These are phyloP conservation scores for Hyaloraphidium curvatum DNA, from an alignment of 192 early-diverging fungal genomes.

Conservation along the genomic window DNA sequence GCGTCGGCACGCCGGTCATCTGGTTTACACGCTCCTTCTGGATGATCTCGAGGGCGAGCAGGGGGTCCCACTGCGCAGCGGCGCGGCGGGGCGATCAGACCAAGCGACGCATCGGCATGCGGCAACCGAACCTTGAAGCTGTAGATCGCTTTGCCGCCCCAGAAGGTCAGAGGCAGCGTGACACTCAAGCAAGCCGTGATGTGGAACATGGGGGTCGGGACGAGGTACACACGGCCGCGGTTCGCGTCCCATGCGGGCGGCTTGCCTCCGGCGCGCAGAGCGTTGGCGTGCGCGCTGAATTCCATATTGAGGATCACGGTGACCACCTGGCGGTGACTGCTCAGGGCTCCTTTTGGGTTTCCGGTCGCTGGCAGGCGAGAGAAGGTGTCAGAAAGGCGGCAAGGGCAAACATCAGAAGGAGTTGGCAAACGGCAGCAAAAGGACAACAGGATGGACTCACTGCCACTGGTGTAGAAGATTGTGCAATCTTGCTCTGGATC, in stretches of 20 bases:
- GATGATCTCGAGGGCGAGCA: constrained; percentile 5
- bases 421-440: too few species aligned
- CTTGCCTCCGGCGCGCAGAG: neutral
- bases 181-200: neutral
- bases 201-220: constrained; percentile 5
- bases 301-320: too few species aligned
- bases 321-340: neutral
- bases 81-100: too few species aligned
- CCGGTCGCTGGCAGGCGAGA: too few species aligned
- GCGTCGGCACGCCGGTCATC: constrained; percentile 6
- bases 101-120: too few species aligned
- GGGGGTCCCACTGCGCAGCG: constrained; percentile 9
- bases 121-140: too few species aligned
- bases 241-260: neutral
- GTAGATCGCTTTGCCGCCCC: constrained; percentile 2
- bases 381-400: too few species aligned
- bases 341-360: constrained; percentile 4
- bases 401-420: too few species aligned
- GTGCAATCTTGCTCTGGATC: too few species aligned
- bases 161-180: neutral
- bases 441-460: too few species aligned
- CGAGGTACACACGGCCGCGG: neutral
- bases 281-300: too few species aligned
- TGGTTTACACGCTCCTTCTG: constrained; percentile 3
- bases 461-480: too few species aligned